These are phyloP conservation scores for Rhizopogon vinicolor DNA, from an alignment of 768 basidiomycete genomes.

Conservation along the genomic window DNA sequence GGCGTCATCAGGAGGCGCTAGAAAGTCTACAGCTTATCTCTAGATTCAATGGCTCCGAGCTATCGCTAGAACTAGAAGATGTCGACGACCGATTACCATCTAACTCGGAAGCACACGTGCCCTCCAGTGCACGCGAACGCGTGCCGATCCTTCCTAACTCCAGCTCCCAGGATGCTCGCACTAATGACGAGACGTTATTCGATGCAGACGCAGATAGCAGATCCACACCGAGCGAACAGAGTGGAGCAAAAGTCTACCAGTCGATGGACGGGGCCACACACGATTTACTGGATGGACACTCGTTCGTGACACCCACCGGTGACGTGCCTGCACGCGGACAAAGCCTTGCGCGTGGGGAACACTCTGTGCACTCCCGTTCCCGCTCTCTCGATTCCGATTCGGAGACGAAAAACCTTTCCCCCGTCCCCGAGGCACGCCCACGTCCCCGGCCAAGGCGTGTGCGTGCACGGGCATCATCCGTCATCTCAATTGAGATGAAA, in stretches of 20 bases:
- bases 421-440: not conserved
- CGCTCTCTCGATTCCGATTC: conserved; percentile 1
- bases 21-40: conserved; percentile 82
- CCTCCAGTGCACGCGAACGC: conserved; percentile 17
- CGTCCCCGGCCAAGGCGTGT: conserved; percentile 5
- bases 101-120: conserved; percentile 10
- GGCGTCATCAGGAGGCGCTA: conserved; percentile 79
- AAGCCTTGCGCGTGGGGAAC: conserved; percentile 27
- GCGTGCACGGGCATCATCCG: conserved; percentile 32
- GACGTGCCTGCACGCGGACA: conserved; percentile 19
- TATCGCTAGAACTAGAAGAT: conserved; percentile 66
- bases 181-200: conserved; percentile 3
- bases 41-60: conserved; percentile 73
- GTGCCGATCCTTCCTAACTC: conserved; percentile 20
- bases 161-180: conserved; percentile 8
- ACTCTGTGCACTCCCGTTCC: conserved; percentile 10
- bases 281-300: conserved; percentile 22
- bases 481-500: conserved; percentile 33
- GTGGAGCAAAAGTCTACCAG: conserved; percentile 20
- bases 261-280: conserved; percentile 24
- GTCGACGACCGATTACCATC: conserved; percentile 45
- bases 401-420: conserved; percentile 13
- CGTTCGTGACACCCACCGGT: conserved; percentile 19
- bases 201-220: conserved; percentile 24
- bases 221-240: conserved; percentile 10